phyloP scores from a whole-genome alignment of 1,284 basidiomycete genomes.

The Tilletia walkeri region DNA sequence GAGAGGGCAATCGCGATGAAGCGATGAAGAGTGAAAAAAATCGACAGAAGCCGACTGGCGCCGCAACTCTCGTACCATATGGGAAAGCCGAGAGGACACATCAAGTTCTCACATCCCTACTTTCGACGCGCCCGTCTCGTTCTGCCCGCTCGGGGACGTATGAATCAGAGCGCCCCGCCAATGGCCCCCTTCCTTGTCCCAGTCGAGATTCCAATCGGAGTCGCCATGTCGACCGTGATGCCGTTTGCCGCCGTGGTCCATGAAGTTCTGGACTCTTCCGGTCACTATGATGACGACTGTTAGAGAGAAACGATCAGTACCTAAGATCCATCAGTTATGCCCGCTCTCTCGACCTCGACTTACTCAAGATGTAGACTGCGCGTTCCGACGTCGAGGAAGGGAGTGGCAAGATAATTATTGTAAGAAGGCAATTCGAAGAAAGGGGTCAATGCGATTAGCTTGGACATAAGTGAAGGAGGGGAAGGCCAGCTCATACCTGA shows the following conservation, averaged over 20 bases:
- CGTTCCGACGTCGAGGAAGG: not conserved
- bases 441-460: too few species aligned
- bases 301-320: too few species aligned
- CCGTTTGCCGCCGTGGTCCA: not conserved
- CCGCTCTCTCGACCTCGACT: not conserved
- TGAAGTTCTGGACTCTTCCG: not conserved
- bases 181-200: not conserved
- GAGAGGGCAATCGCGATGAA: too few species aligned
- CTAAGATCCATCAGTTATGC: too few species aligned
- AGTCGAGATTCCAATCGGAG: not conserved
- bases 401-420: too few species aligned
- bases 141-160: not conserved
- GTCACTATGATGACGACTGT: not conserved
- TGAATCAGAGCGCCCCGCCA: not conserved
- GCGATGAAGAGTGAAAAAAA: too few species aligned
- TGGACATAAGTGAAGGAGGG: not conserved
- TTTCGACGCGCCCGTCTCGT: not conserved
- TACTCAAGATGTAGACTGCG: constrained; percentile 13
- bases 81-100: too few species aligned
- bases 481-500: not conserved
- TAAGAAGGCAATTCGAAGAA: too few species aligned
- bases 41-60: too few species aligned
- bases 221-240: not conserved
- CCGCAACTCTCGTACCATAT: too few species aligned
- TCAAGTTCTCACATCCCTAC: not conserved